phyloP scores from a whole-genome alignment of 495 filamentous ascomycete species.

The Penicillium ucsense region DNA sequence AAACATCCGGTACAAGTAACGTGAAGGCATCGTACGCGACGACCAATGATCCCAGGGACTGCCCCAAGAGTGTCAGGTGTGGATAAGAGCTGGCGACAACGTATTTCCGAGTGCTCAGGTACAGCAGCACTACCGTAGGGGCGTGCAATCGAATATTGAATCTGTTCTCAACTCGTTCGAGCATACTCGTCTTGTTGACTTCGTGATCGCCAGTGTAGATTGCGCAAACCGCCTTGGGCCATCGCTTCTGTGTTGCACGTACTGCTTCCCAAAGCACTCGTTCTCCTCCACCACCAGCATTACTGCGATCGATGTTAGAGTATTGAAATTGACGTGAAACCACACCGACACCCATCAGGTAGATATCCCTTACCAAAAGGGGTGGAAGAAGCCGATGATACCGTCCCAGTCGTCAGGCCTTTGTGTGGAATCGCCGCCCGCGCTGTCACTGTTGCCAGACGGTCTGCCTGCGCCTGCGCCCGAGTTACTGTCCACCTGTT shows the following conservation, averaged over 20 bases:
- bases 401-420: conserved; percentile 57
- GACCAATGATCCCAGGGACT: conserved; percentile 76
- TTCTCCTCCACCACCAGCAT: conserved; percentile 93
- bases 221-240: conserved; percentile 77
- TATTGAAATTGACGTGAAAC: no score
- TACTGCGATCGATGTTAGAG: conserved; percentile 38
- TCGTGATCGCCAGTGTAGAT: conserved; percentile 95
- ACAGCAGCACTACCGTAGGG: conserved; percentile 76
- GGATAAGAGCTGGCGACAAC: conserved; percentile 79
- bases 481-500: conserved; percentile 55
- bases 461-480: conserved; percentile 41
- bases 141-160: conserved; percentile 90
- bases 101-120: conserved; percentile 77
- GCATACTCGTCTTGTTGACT: conserved; percentile 65
- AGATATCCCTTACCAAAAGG: conserved; percentile 60
- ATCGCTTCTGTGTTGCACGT: conserved; percentile 78
- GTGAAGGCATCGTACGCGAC: conserved; percentile 91
- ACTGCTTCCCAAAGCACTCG: conserved; percentile 95
- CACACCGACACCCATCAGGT: no score
- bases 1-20: conserved; percentile 83
- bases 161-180: conserved; percentile 70
- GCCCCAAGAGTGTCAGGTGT: conserved; percentile 87
- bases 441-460: conserved; percentile 34
- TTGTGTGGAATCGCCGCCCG: background rate
- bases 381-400: conserved; percentile 91